A percentile compares a stretch with the other conserved stretches of the same genome.
These are phyloP conservation scores for Alliaria petiolata DNA, from an alignment of 345 rosid genomes.

Conservation along the genomic window DNA sequence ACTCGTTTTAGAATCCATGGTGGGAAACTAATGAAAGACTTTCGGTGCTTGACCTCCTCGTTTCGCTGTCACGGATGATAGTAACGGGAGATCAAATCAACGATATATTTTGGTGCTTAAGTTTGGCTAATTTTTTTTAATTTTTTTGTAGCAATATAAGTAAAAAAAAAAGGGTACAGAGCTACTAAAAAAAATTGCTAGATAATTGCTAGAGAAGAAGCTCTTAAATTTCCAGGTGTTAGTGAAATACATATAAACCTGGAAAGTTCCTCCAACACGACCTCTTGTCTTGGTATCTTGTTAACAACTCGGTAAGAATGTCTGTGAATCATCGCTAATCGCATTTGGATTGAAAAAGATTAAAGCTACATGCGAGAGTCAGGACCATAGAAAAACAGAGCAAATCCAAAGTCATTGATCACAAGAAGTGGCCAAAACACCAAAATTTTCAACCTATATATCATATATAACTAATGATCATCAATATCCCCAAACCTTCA, in stretches of 20 bases:
- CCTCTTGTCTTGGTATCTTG: not conserved
- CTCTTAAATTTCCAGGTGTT: not conserved
- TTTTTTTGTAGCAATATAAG: too few relatives aligned
- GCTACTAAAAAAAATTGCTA: too few relatives aligned
- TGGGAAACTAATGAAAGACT: too few relatives aligned
- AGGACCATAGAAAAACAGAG: not conserved
- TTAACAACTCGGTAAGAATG: not conserved
- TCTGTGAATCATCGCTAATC: not conserved
- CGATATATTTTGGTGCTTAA: too few relatives aligned
- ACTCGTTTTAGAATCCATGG: too few relatives aligned
- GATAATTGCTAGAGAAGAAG: not conserved
- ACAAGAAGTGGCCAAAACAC: not conserved
- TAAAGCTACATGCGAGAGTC: not conserved
- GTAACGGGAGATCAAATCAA: too few relatives aligned
- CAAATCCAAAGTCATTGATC: not conserved
- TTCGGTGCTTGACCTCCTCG: too few relatives aligned
- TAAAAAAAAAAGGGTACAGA: too few relatives aligned
- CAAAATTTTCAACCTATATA: not conserved
- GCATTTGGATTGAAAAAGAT: constrained; percentile 3
- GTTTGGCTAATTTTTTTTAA: too few relatives aligned
- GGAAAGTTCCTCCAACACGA: not conserved
- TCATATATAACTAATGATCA: too few relatives aligned
- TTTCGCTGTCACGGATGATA: too few relatives aligned
- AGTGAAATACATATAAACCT: not conserved
- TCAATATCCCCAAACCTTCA: not conserved